These are phyloP conservation scores for Choiromyces venosus DNA, from an alignment of 495 filamentous ascomycete genomes.

Conservation along the genomic window DNA sequence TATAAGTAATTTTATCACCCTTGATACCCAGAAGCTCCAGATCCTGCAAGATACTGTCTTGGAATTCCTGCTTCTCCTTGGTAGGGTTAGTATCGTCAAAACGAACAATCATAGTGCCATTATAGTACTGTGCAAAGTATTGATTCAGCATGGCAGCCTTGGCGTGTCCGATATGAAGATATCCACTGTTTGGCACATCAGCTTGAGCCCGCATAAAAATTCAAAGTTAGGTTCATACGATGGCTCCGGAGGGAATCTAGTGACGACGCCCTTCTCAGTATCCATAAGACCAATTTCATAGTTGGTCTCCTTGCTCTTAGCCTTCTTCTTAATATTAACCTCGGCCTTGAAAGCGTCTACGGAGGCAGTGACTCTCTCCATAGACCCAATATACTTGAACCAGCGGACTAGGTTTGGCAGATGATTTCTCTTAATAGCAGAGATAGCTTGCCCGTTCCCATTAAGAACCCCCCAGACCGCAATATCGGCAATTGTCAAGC, in stretches of 20 bases:
- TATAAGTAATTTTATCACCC: slow-evolving; percentile 71
- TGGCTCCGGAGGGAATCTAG: slow-evolving; percentile 91
- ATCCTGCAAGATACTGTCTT: slow-evolving; percentile 83
- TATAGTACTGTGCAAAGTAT: slow-evolving; percentile 88
- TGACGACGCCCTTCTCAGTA: slow-evolving; percentile 86
- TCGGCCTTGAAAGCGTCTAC: slow-evolving; percentile 58
- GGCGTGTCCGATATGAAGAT: slow-evolving; percentile 89
- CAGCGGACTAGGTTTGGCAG: slow-evolving; percentile 78
- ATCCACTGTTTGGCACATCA: slow-evolving; percentile 53
- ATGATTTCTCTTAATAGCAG: slow-evolving; percentile 69
- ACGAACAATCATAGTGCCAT: slow-evolving; percentile 72
- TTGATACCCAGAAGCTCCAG: slow-evolving; percentile 78
- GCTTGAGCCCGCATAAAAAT: slow-evolving; percentile 6
- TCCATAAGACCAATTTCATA: slow-evolving; percentile 87
- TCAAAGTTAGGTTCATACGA: slow-evolving; percentile 54
- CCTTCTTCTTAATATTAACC: slow-evolving; percentile 60
- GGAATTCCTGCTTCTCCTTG: slow-evolving; percentile 89
- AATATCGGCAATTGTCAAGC: slow-evolving; percentile 69
- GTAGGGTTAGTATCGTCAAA: slow-evolving; percentile 93
- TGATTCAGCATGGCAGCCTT: slow-evolving; percentile 90
- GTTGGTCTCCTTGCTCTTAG: slow-evolving; percentile 74
- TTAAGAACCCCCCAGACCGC: slow-evolving; percentile 80
- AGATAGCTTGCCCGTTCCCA: slow-evolving; percentile 75
- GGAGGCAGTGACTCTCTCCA: slow-evolving; percentile 37
- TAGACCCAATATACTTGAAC: slow-evolving; percentile 75